A percentile compares a stretch with the other conserved stretches of the same genome.
phyloP scores from a whole-genome alignment of 495 filamentous ascomycete species.

The Coniosporium apollinis region DNA sequence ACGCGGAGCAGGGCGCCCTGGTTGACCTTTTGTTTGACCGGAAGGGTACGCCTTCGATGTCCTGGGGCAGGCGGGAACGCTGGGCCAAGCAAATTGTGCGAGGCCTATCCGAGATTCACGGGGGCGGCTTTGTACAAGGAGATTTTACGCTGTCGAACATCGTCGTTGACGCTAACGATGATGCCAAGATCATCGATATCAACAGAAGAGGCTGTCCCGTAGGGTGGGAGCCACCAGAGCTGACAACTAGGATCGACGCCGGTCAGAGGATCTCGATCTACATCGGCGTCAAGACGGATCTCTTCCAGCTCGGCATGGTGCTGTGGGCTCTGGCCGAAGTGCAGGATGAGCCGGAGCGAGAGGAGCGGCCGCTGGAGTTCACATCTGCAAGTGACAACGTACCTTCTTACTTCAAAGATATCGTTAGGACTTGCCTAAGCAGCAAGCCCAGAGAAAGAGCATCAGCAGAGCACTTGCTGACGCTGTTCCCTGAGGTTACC shows the following conservation, averaged over 20 bases:
- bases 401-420: slow-evolving; percentile 16
- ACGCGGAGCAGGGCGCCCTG: slow-evolving; percentile 68
- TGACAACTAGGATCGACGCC: slow-evolving; percentile 70
- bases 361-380: slow-evolving; percentile 50
- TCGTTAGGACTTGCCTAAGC: slow-evolving; percentile 16
- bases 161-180: slow-evolving; percentile 67
- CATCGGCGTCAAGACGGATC: slow-evolving; percentile 92
- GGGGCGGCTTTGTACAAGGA: slow-evolving; percentile 91
- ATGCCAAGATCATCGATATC: slow-evolving; percentile 97
- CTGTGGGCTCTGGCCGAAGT: slow-evolving; percentile 81
- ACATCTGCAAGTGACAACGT: slow-evolving; percentile 2
- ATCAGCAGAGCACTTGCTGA: slow-evolving; percentile 15
- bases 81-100: slow-evolving; percentile 91
- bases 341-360: slow-evolving; percentile 76
- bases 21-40: slow-evolving; percentile 82
- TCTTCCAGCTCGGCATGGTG: slow-evolving; percentile 94
- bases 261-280: slow-evolving; percentile 94
- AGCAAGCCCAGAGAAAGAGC: slow-evolving; percentile 12
- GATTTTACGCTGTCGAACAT: slow-evolving; percentile 97
- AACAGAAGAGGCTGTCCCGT: slow-evolving; percentile 91
- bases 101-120: slow-evolving; percentile 83
- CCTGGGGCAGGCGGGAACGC: slow-evolving; percentile 62
- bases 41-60: slow-evolving; percentile 31
- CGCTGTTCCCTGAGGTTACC: slow-evolving; percentile 11
- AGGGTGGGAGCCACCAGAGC: slow-evolving; percentile 95